A percentile compares a stretch with the other conserved stretches of the same genome.
phyloP scores from a whole-genome alignment of 805 yeast genomes.

The Tetrapisispora taiwanensis region DNA sequence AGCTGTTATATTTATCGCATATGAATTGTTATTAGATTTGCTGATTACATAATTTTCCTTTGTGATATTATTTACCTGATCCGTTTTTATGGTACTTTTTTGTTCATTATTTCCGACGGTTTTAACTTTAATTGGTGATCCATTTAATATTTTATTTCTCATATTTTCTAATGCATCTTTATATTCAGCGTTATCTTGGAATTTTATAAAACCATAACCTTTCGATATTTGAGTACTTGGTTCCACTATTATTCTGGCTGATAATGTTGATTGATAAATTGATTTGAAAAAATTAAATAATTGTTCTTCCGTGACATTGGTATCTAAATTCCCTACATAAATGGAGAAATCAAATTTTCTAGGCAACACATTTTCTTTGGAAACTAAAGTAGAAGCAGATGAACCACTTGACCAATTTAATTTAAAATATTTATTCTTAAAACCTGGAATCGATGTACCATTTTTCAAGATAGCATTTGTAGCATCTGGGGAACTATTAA shows the following conservation, averaged over 20 bases:
- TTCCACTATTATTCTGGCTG: slow-evolving; percentile 73
- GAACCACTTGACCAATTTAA: slow-evolving; percentile 65
- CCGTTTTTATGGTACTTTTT: not conserved
- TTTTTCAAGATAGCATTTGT: slow-evolving; percentile 54
- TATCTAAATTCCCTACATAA: slow-evolving; percentile 78
- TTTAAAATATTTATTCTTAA: slow-evolving; percentile 44
- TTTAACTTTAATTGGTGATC: slow-evolving; percentile 69
- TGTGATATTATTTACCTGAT: too few species aligned
- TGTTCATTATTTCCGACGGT: slow-evolving; percentile 33
- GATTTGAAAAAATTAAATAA: slow-evolving; percentile 57
- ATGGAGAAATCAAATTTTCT: slow-evolving; percentile 34
- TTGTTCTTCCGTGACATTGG: slow-evolving; percentile 58
- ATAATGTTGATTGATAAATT: slow-evolving; percentile 61
- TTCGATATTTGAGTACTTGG: slow-evolving; percentile 57
- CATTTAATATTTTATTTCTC: slow-evolving; percentile 68
- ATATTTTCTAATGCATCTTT: slow-evolving; percentile 65
- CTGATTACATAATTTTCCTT: too few species aligned
- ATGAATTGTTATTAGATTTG: too few species aligned
- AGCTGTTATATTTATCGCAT: too few species aligned
- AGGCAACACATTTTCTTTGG: not conserved
- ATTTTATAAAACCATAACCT: slow-evolving; percentile 88
- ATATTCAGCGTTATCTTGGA: slow-evolving; percentile 53
- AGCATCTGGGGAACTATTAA: slow-evolving; percentile 51
- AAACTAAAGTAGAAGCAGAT: not conserved
- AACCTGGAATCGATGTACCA: slow-evolving; percentile 59